Conservation (phyloP, 306 rosid species). For the Inga leiocalycina region DNA sequence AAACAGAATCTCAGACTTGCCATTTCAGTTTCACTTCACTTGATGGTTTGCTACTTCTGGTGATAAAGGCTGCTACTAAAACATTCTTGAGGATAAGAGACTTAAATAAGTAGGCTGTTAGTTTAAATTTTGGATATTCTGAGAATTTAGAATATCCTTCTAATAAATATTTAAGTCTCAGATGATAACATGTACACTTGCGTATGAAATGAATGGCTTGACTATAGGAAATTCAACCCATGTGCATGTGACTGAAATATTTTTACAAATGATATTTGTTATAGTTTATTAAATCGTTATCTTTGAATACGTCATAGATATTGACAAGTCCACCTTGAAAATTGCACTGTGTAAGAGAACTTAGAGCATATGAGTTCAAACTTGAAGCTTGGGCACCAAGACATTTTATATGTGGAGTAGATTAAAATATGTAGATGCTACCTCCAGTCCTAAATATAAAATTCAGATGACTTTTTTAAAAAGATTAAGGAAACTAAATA, state of each 20-base stretch:
- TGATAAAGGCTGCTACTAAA: neutral
- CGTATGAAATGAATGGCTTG: neutral
- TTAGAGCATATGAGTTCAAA: no score
- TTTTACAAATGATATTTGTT: neutral
- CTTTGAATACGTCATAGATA: no score
- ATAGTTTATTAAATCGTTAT: neutral
- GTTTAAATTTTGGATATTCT: neutral
- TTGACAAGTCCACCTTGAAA: no score
- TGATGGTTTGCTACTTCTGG: neutral
- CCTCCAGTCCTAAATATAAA: no score
- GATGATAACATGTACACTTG: neutral
- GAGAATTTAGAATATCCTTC: neutral
- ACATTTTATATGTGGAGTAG: no score
- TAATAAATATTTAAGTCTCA: neutral
- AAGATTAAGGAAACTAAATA: no score
- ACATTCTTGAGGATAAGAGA: neutral
- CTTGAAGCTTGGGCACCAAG: no score
- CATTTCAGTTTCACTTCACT: slow-evolving; percentile 19
- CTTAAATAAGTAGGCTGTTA: neutral
- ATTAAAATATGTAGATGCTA: no score
- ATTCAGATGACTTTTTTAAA: no score
- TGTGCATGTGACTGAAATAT: neutral
- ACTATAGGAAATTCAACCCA: neutral
- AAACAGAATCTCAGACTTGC: slow-evolving; percentile 11
- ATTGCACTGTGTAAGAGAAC: no score